These are phyloP conservation scores for Fusarium sarcochroum DNA, from an alignment of 2,329 filamentous ascomycete species.

Conservation along the genomic window DNA sequence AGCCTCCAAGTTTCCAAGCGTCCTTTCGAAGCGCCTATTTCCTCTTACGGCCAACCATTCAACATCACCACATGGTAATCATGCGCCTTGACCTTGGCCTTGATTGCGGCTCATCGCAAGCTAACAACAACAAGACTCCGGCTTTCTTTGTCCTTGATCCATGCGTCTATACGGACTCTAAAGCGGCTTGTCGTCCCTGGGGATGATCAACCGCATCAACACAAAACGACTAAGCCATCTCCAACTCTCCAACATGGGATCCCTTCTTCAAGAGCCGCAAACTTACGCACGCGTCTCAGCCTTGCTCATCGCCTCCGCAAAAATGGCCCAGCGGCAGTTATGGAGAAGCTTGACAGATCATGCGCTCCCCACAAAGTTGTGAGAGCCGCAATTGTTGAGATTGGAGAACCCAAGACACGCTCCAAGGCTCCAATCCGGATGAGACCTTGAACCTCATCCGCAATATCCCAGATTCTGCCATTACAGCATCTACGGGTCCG, in stretches of 20 bases:
- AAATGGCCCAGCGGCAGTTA: slow-evolving; percentile 11
- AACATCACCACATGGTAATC: slow-evolving; percentile 11
- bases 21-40: neutral
- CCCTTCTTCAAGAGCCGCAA: slow-evolving; percentile 17
- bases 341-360: slow-evolving; percentile 32
- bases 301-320: slow-evolving; percentile 2
- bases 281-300: slow-evolving; percentile 16
- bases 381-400: slow-evolving; percentile 44
- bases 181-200: neutral
- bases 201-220: slow-evolving; percentile 3
- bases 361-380: slow-evolving; percentile 25
- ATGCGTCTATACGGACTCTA: neutral
- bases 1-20: slow-evolving; percentile 2
- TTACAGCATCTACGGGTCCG: slow-evolving; percentile 36
- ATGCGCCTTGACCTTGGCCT: slow-evolving; percentile 6
- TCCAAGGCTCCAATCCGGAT: slow-evolving; percentile 4
- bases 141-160: slow-evolving; percentile 8
- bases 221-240: neutral
- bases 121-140: slow-evolving; percentile 1
- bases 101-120: slow-evolving; percentile 6
- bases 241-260: slow-evolving; percentile 4
- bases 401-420: slow-evolving; percentile 24
- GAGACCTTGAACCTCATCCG: slow-evolving; percentile 16
- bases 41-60: slow-evolving; percentile 2
- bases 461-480: neutral